Base-by-base conservation (phyloP, 2,329 filamentous ascomycete species). In the Colletotrichum phormii region DNA sequence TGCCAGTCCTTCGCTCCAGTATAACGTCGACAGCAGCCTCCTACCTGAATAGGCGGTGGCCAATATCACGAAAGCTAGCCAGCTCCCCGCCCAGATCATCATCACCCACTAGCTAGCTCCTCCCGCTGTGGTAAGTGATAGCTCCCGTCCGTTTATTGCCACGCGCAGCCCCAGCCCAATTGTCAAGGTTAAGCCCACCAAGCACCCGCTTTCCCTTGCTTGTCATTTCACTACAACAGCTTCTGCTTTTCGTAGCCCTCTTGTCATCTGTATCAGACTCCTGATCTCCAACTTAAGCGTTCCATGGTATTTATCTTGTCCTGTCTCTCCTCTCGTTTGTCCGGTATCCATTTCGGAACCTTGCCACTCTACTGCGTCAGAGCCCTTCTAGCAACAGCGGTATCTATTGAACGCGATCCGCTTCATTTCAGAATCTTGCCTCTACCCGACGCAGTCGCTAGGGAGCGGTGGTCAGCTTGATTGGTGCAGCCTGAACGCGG, bases 81-180 rank as follows among this genome's bases (percentile, higher is more conserved):
- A 73, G 66, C 71, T 70, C 46, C 54, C 66, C 54, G 54, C 66
- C 42, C 55, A 57, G 51, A 22, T 53, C 29, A 61, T 55, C 66
- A 53, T 71, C 55, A 58, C 35, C 71, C 60, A 53, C 67, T 61
- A 73, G 71, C 60, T 64, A 70, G 60, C 66, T 72, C 37, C 29
- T 15, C 59, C 55, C 35, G 31, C 54, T 60, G 37, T 58, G 42
- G 71, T 73, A 65, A 71, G 71, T 53, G 29, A 26, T 42, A 73
- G 66, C 61, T 73, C 42, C 37, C 37, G 37, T 42, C 15, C 35
- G 55, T 60, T 61, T 66, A 24, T 61, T 59, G 62, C 33, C 59
- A 33, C 26, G 53, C 31, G 51, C 24, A 12, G 46, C 11, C n/a
- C 33, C 24, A 49, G 54, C 29, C 54, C 26, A 26, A 53, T 22